Conservation (phyloP, 73 alveolate species). For the Strombidium stylifer region DNA sequence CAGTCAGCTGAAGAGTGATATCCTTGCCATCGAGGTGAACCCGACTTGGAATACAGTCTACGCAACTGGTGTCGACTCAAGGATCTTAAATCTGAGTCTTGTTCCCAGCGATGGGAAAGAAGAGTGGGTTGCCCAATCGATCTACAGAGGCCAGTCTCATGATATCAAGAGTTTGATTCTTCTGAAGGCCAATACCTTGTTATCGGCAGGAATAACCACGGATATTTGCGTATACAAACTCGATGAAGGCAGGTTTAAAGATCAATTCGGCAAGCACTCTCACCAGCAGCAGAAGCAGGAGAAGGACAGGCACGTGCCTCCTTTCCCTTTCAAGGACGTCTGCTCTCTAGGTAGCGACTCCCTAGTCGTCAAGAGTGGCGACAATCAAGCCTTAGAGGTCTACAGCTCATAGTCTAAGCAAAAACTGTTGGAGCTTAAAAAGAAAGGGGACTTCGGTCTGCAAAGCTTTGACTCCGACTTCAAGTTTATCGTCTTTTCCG, state of each 20-base stretch:
- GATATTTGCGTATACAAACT: conserved; percentile 76
- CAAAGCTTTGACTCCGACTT: conserved; percentile 34
- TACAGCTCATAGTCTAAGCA: background rate
- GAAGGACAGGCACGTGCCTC: conserved; percentile 69
- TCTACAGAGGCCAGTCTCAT: conserved; percentile 75
- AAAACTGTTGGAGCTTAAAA: conserved; percentile 6
- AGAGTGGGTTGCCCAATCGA: conserved; percentile 57
- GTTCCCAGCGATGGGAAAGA: background rate
- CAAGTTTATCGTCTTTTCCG: conserved; percentile 54
- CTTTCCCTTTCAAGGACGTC: conserved; percentile 44
- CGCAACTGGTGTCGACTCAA: conserved; percentile 76
- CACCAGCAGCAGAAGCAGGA: conserved; percentile 35
- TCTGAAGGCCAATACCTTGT: conserved; percentile 26
- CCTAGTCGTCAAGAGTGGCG: conserved; percentile 7
- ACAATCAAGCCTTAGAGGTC: conserved; percentile 2
- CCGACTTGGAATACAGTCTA: conserved; percentile 51
- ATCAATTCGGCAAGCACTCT: conserved; percentile 60
- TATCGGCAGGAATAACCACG: conserved; percentile 78
- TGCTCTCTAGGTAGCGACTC: background rate
- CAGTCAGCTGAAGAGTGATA: conserved; percentile 69
- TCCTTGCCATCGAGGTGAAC: conserved; percentile 66
- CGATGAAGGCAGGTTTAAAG: conserved; percentile 40
- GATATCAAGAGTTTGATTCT: conserved; percentile 59
- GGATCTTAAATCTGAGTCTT: conserved; percentile 4
- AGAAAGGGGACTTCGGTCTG: conserved; percentile 38